Base-by-base conservation (phyloP, 164 flowering plant genomes). In the Malania oleifera region DNA sequence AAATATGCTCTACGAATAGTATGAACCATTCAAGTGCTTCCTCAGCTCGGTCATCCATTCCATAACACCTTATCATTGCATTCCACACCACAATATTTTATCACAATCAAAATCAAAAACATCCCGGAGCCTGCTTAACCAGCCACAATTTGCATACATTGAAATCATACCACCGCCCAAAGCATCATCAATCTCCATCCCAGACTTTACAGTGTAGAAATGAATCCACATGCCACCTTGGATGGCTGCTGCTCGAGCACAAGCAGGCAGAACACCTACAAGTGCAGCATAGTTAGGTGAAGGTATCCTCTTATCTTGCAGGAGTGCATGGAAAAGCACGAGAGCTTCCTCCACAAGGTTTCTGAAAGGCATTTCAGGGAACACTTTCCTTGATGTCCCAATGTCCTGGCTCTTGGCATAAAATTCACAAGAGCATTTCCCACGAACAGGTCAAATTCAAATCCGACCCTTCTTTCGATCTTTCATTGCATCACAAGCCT, bases 191-290 rank as follows among this genome's bases (percentile, higher is more conserved):
- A 74, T 34, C 47, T 54, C 38, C 51, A 76, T 62, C 3, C 76
- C 71, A 0, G 70, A 50, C 65, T 76, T 79, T 18, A 74, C 28
- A 26, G 61, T 59, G 68, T 69, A 71, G 17, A 59, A 43, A 60
- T 79, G 80, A 55, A 74, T 66, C 80, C 78, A 76, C 64, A 67
- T 20, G 25, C 80, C 83, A 5, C 65, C 72, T 51, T 57, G 67
- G 31, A 72, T 58, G 10, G 77, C 69, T 4, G 75, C 59, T 19
- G 55, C 54, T 62, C 67, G 75, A 17, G 60, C 68, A 60, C 76
- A 74, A 58, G 74, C 71, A 22, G 80, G 78, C 25, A 76, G 73
- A 67, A 65, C 27, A 12, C 55, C 49, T 25, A 68, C 77, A 52
- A 76, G 39, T 23, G 80, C 76, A 8, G 77, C 73, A 25, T 29